Evolutionary conservation across 805 yeast genomes (phyloP), one percentile per base, ranked within the genome.

Genomic region (Blastobotrys attinorum): DNA sequence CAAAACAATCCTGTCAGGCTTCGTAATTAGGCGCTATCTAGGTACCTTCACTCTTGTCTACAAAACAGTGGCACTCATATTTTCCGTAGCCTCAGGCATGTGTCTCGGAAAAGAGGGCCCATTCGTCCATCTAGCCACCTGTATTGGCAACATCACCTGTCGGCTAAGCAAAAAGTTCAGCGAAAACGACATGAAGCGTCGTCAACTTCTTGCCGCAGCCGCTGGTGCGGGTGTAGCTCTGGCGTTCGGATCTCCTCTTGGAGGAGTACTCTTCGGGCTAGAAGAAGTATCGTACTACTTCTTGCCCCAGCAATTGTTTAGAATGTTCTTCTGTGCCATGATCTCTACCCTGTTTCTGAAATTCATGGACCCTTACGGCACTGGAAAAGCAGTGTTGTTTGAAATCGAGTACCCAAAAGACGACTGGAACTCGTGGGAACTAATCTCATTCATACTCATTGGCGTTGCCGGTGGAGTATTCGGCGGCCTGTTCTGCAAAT

Each of bases 91-190:
- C 0, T 73, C 79, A 0, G 82, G 82, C 1, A 62, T 76, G 63
- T 59, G 73, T 10, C 58, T 76, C 7, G 82, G 82, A 1, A 76
- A 76, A 56, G 82, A 76, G 46, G 82, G 82, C 2, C 82, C 82
- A 0, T 76, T 69, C 52, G 82, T 76, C 18, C 82, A 76, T 56
- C 63, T 76, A 38, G 77, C 81, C 0, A 65, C 80, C 2, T 72
- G 77, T 49, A 76, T 74, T 18, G 82, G 82, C 3, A 76, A 76
- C 51, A 67, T 76, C 16, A 53, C 68, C n/a, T 61, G 73, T 34
- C 59, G 82, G 31, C 49, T 65, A 31, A 75, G 74, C 50, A 62
- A 68, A 1, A 67, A 65, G 51, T 73, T 72, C 40, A 56, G 68
- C 43, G 55, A 62, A 4, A 76, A 75, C 50, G 80, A 75, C 34